Percentiles rank a stretch among this genome's conserved stretches.
Evolutionary conservation across 2,329 filamentous ascomycete species (phyloP).

Genomic region (Lecanicillium sp.): DNA sequence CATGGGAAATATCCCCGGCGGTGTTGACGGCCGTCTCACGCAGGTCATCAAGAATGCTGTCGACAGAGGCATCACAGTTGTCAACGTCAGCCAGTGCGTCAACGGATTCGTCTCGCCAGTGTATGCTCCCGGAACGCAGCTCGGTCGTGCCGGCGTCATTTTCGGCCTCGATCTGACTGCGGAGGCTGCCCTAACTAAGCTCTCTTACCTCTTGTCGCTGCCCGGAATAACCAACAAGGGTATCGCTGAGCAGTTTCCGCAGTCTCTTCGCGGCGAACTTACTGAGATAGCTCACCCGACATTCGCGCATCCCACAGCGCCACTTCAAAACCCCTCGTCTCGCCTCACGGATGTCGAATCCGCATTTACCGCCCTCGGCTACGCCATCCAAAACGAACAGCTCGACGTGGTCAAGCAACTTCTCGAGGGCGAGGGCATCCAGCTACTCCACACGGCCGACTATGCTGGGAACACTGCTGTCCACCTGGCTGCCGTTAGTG

Average conservation of each 20-base stretch:
- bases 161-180: constrained; percentile 85
- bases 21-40: constrained; percentile 70
- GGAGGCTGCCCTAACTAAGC: constrained; percentile 84
- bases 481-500: constrained; percentile 49
- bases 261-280: constrained; percentile 75
- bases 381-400: constrained; percentile 68
- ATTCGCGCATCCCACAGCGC: constrained; percentile 66
- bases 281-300: constrained; percentile 66
- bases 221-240: constrained; percentile 57
- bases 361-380: constrained; percentile 62
- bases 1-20: constrained; percentile 83
- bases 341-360: constrained; percentile 44
- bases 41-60: constrained; percentile 72
- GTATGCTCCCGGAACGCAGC: constrained; percentile 69
- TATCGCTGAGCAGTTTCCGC: constrained; percentile 63
- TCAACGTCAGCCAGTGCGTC: constrained; percentile 87
- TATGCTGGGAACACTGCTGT: constrained; percentile 73
- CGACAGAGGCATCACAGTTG: constrained; percentile 71
- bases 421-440: constrained; percentile 55
- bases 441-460: constrained; percentile 66
- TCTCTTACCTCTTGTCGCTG: constrained; percentile 73
- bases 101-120: constrained; percentile 69
- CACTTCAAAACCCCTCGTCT: constrained; percentile 32
- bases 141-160: constrained; percentile 78
- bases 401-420: constrained; percentile 58